A percentile compares a stretch with the other conserved stretches of the same genome.
Evolutionary conservation across 2,329 filamentous ascomycete genomes (phyloP).

Genomic region (Penicillium sp.): DNA sequence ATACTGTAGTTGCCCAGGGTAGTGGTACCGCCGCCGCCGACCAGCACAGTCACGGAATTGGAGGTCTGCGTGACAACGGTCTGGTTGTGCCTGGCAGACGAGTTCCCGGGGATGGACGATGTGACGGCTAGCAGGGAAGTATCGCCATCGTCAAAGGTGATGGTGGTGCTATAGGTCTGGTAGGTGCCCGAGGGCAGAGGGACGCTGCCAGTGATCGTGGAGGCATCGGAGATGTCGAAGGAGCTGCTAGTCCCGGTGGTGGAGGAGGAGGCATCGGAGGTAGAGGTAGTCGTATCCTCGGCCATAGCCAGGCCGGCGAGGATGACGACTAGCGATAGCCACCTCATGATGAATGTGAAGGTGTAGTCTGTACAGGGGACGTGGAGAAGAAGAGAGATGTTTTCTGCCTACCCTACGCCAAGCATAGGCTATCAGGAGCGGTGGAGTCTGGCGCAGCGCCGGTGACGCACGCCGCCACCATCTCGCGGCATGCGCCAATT

Average conservation of each 20-base stretch:
- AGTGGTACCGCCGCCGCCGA: constrained; percentile 40
- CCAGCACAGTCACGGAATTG: constrained; percentile 40
- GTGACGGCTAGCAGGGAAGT: constrained; percentile 15
- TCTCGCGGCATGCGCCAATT: constrained; percentile 17
- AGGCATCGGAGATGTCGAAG: constrained; percentile 18
- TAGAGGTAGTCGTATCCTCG: constrained; percentile 9
- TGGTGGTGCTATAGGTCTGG: constrained; percentile 37
- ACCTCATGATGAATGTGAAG: constrained; percentile 16
- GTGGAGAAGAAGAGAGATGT: background rate
- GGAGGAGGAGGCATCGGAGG: constrained; percentile 5
- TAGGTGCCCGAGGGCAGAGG: constrained; percentile 41
- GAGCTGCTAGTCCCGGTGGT: constrained; percentile 10
- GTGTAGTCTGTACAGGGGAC: background rate
- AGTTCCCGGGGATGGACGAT: constrained; percentile 29
- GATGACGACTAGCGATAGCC: constrained; percentile 11
- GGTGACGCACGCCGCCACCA: background rate
- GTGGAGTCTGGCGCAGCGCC: background rate
- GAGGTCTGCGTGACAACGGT: constrained; percentile 35
- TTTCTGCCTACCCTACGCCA: background rate
- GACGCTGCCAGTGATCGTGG: constrained; percentile 24
- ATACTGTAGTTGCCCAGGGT: constrained; percentile 48
- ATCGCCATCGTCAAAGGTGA: constrained; percentile 25
- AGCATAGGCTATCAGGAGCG: background rate
- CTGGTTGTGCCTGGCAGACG: constrained; percentile 27
- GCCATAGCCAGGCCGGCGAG: constrained; percentile 15